phyloP scores from a whole-genome alignment of 805 yeast genomes.

The Candida berthetii region DNA sequence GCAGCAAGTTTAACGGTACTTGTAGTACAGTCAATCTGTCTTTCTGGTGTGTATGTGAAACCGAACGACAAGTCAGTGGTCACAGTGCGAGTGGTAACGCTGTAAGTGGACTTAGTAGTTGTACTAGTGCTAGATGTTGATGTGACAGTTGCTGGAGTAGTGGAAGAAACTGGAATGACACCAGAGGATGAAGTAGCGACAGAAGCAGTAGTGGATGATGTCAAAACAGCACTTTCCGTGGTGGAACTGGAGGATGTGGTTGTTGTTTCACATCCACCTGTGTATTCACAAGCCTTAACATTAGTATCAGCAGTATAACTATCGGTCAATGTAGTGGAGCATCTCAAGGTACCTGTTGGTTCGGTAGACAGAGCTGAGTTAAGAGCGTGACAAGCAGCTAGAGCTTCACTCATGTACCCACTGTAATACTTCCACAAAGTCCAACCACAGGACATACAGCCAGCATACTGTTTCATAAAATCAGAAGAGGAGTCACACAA shows the following conservation, averaged over 20 bases:
- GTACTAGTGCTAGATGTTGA: conserved; percentile 6
- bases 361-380: conserved; percentile 20
- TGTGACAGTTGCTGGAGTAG: too few species aligned
- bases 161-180: conserved; percentile 7
- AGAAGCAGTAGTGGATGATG: conserved; percentile 8
- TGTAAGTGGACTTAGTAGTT: conserved; percentile 6
- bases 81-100: conserved; percentile 7
- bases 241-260: not conserved
- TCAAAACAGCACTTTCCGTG: too few species aligned
- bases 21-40: conserved; percentile 7
- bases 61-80: conserved; percentile 6
- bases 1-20: conserved; percentile 1
- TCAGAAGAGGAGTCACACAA: conserved; percentile 25
- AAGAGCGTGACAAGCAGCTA: conserved; percentile 27
- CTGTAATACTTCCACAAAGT: conserved; percentile 32
- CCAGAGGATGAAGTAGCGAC: conserved; percentile 6
- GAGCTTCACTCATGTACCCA: conserved; percentile 21
- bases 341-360: conserved; percentile 30
- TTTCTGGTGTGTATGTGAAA: conserved; percentile 3
- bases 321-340: conserved; percentile 16
- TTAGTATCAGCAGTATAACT: conserved; percentile 3
- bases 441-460: conserved; percentile 35
- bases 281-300: conserved; percentile 5
- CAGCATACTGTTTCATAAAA: conserved; percentile 21
- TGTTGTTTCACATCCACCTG: conserved; percentile 3